These are phyloP conservation scores for Kazachstania bromeliacearum DNA, from an alignment of 805 yeast species.

Conservation along the genomic window DNA sequence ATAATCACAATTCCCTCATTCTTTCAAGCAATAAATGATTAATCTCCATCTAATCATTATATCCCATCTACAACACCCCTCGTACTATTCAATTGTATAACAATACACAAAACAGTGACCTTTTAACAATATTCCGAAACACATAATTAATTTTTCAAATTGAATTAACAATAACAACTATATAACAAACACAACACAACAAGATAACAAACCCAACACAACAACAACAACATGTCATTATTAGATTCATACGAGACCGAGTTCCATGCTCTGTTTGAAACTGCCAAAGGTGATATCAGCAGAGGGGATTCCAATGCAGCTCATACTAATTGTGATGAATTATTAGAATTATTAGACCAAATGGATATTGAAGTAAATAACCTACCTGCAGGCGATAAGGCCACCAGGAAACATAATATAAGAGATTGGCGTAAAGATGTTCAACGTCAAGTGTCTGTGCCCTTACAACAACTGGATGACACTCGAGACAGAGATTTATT, in stretches of 20 bases:
- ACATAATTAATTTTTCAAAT: too few relatives aligned
- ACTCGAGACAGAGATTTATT: conserved; percentile 39
- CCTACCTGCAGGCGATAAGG: conserved; percentile 38
- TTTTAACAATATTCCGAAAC: too few relatives aligned
- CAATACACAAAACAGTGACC: too few relatives aligned
- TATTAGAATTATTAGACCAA: conserved; percentile 65
- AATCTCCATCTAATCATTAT: too few relatives aligned
- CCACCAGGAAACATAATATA: conserved; percentile 62
- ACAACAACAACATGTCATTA: conserved; percentile 7
- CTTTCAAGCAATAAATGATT: too few relatives aligned
- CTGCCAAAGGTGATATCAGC: conserved; percentile 14
- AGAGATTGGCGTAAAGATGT: conserved; percentile 54
- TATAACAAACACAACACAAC: too few relatives aligned
- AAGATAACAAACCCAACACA: background rate
- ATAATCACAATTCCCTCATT: too few relatives aligned
- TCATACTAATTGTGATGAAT: conserved; percentile 24
- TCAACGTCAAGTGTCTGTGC: background rate
- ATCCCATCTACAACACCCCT: too few relatives aligned
- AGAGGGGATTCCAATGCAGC: background rate
- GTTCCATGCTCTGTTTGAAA: conserved; percentile 26
- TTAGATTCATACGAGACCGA: conserved; percentile 32
- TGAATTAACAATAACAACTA: too few relatives aligned
- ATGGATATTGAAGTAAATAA: conserved; percentile 87
- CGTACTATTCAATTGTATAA: too few relatives aligned
- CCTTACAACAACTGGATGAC: background rate